These are phyloP conservation scores for Elsinoe perseae DNA, from an alignment of 2,329 filamentous ascomycete species.

Conservation along the genomic window DNA sequence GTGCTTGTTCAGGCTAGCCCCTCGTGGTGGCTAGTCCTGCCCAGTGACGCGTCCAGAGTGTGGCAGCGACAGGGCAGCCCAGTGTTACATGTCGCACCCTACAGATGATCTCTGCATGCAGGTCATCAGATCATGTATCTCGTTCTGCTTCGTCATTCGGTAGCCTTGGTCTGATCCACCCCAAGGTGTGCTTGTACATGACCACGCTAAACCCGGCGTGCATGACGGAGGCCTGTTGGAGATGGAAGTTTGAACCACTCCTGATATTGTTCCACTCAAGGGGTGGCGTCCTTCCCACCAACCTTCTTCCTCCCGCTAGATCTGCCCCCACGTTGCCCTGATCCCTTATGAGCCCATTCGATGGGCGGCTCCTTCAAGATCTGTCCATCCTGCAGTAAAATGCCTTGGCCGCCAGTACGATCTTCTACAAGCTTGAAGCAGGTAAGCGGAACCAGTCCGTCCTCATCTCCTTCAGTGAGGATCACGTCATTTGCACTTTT, in stretches of 20 bases:
- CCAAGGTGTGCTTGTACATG: background rate
- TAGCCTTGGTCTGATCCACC: background rate
- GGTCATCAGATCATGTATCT: background rate
- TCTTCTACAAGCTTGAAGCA: conserved; percentile 68
- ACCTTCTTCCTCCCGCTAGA: conserved; percentile 19
- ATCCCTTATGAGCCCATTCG: conserved; percentile 37
- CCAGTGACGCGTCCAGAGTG: background rate
- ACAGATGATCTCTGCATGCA: background rate
- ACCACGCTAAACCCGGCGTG: no score
- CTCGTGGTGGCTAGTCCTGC: background rate
- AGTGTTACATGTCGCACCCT: conserved; percentile 2
- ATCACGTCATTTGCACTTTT: conserved; percentile 42
- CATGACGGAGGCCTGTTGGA: background rate
- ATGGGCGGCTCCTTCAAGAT: conserved; percentile 60
- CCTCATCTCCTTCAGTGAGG: conserved; percentile 42
- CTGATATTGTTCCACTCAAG: background rate
- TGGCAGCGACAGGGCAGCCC: background rate
- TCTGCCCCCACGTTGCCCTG: conserved; percentile 32
- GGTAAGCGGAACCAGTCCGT: conserved; percentile 55
- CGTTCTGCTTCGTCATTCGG: no score
- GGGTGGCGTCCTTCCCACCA: background rate
- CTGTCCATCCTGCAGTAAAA: conserved; percentile 64
- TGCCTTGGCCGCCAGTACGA: conserved; percentile 50
- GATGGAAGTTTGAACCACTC: background rate
- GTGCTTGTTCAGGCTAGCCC: background rate